A percentile compares a stretch with the other conserved stretches of the same genome.
Evolutionary conservation across 2,329 filamentous ascomycete species (phyloP).

Genomic region (Scortechinia acanthostroma): DNA sequence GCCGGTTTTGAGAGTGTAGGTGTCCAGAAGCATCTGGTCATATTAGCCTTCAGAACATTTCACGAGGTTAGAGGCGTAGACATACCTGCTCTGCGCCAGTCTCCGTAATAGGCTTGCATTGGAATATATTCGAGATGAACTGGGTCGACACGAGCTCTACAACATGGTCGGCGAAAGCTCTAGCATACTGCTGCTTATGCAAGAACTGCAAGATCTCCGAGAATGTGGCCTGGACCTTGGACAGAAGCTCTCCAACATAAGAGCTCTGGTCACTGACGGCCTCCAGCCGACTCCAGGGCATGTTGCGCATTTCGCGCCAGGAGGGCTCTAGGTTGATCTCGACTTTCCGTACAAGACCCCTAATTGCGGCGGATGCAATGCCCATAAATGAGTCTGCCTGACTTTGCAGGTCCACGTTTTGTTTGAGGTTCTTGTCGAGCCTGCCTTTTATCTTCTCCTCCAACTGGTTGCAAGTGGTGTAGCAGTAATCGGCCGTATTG

Average conservation of each 20-base stretch:
- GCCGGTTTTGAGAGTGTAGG: slow-evolving; percentile 13
- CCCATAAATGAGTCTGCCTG: slow-evolving; percentile 94
- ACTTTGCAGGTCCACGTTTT: slow-evolving; percentile 78
- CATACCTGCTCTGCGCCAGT: slow-evolving; percentile 97
- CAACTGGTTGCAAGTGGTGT: slow-evolving; percentile 82
- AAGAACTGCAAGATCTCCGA: slow-evolving; percentile 71
- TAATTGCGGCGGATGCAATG: slow-evolving; percentile 80
- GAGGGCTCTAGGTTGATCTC: slow-evolving; percentile 76
- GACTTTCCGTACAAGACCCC: slow-evolving; percentile 76
- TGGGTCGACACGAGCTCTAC: slow-evolving; percentile 76
- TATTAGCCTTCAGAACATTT: slow-evolving; percentile 45
- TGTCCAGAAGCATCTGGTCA: slow-evolving; percentile 26
- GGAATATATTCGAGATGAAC: slow-evolving; percentile 78
- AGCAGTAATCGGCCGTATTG: slow-evolving; percentile 97
- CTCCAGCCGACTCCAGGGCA: slow-evolving; percentile 89
- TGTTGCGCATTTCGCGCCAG: slow-evolving; percentile 97
- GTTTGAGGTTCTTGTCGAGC: slow-evolving; percentile 71
- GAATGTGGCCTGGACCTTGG: slow-evolving; percentile 63
- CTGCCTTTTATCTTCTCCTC: slow-evolving; percentile 90
- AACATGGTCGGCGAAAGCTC: slow-evolving; percentile 92
- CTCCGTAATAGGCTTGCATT: slow-evolving; percentile 85
- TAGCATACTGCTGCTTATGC: slow-evolving; percentile 85
- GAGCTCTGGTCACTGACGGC: slow-evolving; percentile 87
- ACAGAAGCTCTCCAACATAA: slow-evolving; percentile 78
- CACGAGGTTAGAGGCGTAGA: slow-evolving; percentile 68